Evolutionary conservation across 306 rosid species (phyloP).

Genomic region (Quercus ilex): DNA sequence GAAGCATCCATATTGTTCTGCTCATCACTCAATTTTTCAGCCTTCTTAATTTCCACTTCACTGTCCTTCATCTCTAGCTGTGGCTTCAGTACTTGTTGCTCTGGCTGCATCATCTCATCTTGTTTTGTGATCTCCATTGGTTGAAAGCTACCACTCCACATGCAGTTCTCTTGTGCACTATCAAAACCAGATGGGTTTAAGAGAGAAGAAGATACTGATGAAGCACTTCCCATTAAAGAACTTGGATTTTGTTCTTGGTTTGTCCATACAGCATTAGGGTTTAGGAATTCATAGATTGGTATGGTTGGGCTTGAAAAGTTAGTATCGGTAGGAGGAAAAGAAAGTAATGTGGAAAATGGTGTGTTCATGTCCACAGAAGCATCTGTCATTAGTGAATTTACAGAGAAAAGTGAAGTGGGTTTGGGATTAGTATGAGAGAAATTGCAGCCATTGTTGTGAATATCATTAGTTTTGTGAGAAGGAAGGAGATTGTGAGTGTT

Average conservation of each 20-base stretch:
- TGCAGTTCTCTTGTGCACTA: neutral
- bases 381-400: neutral
- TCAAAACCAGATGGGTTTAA: slow-evolving; percentile 19
- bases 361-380: slow-evolving; percentile 11
- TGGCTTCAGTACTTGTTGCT: neutral
- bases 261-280: slow-evolving; percentile 14
- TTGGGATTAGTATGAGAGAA: slow-evolving; percentile 1
- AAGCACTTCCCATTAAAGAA: neutral
- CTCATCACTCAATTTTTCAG: neutral
- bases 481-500: slow-evolving; percentile 73
- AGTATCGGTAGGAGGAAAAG: neutral
- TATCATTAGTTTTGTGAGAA: neutral
- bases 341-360: slow-evolving; percentile 1
- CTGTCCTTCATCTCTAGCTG: slow-evolving; percentile 2
- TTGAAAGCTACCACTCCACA: slow-evolving; percentile 6
- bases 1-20: slow-evolving; percentile 15
- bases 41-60: neutral
- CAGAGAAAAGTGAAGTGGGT: neutral
- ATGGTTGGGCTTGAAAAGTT: neutral
- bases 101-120: slow-evolving; percentile 2
- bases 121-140: neutral
- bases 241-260: slow-evolving; percentile 5
- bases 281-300: slow-evolving; percentile 9
- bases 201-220: neutral
- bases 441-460: neutral